phyloP scores from a whole-genome alignment of 768 basidiomycete genomes.

The Amanita exitialis region DNA sequence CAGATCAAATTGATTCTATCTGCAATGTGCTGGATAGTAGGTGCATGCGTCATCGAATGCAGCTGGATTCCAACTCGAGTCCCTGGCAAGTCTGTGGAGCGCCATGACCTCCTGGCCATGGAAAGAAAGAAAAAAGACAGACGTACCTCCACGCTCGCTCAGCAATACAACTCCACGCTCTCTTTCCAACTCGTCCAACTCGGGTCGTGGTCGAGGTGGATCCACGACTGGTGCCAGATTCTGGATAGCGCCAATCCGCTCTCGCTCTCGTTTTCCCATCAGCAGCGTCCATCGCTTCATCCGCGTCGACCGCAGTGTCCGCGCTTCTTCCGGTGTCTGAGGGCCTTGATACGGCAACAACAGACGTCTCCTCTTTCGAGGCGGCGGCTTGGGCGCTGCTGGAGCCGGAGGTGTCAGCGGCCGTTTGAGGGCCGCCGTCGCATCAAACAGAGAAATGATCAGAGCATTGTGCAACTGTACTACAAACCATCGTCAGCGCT shows the following conservation, averaged over 20 bases:
- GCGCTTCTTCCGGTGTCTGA: conserved; percentile 37
- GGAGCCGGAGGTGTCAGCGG: conserved; percentile 58
- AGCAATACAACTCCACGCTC: conserved; percentile 62
- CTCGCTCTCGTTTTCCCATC: conserved; percentile 65
- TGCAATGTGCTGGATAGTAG: conserved; percentile 66
- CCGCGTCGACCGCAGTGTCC: conserved; percentile 48
- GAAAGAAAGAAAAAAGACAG: conserved; percentile 9
- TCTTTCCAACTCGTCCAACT: conserved; percentile 56
- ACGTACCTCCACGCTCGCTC: conserved; percentile 52
- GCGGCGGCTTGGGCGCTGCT: conserved; percentile 47
- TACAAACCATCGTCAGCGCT: conserved; percentile 14
- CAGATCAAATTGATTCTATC: conserved; percentile 77
- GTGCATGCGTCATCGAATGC: conserved; percentile 62
- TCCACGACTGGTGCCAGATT: conserved; percentile 29
- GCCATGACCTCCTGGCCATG: not conserved
- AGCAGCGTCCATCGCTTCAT: conserved; percentile 71
- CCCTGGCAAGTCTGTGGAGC: conserved; percentile 50
- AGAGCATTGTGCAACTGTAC: conserved; percentile 80
- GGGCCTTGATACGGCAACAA: conserved; percentile 68
- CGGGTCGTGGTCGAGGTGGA: conserved; percentile 32
- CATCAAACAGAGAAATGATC: conserved; percentile 76
- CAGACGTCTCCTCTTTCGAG: conserved; percentile 60
- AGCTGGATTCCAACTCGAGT: conserved; percentile 63
- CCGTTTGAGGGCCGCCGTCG: conserved; percentile 57
- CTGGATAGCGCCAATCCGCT: conserved; percentile 48